phyloP scores from a whole-genome alignment of 345 rosid species.

The Camelina laxa region DNA sequence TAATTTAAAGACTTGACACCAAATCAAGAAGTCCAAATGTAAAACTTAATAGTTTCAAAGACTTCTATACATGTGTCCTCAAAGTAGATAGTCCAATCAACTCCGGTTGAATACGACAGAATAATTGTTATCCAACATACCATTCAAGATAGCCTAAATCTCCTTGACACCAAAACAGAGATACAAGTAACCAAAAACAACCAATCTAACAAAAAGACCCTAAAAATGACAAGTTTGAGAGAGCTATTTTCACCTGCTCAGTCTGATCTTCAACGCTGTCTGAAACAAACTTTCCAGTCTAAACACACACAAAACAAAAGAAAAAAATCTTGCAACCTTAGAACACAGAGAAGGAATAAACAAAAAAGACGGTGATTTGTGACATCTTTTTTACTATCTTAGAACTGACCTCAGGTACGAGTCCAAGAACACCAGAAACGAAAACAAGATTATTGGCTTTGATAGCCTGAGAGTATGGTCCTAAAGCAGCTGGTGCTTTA shows the following conservation, averaged over 20 bases:
- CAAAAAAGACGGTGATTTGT: not conserved
- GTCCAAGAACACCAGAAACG: conserved; percentile 86
- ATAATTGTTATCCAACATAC: not conserved
- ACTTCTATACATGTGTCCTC: not conserved
- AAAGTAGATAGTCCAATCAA: not conserved
- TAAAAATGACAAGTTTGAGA: not conserved
- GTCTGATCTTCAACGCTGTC: conserved; percentile 80
- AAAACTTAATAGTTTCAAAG: not conserved
- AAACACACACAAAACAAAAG: conserved; percentile 30
- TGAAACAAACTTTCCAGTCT: conserved; percentile 83
- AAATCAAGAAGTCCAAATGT: conserved; percentile 18
- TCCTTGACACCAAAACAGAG: not conserved
- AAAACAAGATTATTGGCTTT: conserved; percentile 77
- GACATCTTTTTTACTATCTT: conserved; percentile 1
- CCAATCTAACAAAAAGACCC: conserved; percentile 6
- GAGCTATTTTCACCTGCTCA: conserved; percentile 66
- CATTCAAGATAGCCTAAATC: not conserved
- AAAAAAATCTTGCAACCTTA: conserved; percentile 19
- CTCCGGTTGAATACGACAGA: not conserved
- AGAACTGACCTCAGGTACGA: conserved; percentile 76
- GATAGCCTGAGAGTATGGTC: conserved; percentile 94
- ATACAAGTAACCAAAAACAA: conserved; percentile 13
- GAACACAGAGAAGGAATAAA: not conserved
- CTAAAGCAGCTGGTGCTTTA: conserved; percentile 93
- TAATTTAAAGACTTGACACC: not conserved